These are phyloP conservation scores for Aureobasidium subglaciale DNA, from an alignment of 2,329 filamentous ascomycete species.

Conservation along the genomic window DNA sequence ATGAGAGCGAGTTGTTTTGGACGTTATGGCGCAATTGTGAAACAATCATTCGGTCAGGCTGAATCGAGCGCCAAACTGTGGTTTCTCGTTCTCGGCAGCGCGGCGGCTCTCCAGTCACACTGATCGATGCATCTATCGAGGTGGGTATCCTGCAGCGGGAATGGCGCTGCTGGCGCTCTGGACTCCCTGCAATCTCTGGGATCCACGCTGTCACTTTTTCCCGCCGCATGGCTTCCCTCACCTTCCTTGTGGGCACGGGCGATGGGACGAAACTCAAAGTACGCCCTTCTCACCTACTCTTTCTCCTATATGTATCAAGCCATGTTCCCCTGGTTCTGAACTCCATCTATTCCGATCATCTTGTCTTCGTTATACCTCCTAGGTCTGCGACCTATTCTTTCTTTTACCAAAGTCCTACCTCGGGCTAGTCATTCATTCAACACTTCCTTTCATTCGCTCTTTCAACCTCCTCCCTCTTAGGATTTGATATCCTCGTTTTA, in stretches of 20 bases:
- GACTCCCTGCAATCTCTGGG: constrained; percentile 13
- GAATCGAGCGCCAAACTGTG: neutral
- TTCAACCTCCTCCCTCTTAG: constrained; percentile 6
- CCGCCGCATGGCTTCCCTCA: neutral
- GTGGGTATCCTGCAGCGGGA: constrained; percentile 9
- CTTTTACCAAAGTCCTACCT: constrained; percentile 9
- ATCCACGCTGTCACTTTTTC: constrained; percentile 14
- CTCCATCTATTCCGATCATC: constrained; percentile 3
- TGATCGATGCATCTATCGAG: neutral
- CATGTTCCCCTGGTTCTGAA: constrained; percentile 2
- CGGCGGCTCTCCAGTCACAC: constrained; percentile 7
- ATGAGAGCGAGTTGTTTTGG: neutral
- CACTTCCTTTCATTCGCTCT: constrained; percentile 9
- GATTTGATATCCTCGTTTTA: constrained; percentile 15
- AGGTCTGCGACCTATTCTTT: constrained; percentile 17
- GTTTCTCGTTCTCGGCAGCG: constrained; percentile 3
- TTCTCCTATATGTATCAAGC: constrained; percentile 14
- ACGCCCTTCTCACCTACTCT: constrained; percentile 12
- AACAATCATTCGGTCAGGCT: constrained; percentile 3
- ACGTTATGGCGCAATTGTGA: constrained; percentile 10
- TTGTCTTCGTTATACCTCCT: constrained; percentile 6
- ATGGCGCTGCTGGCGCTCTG: constrained; percentile 12
- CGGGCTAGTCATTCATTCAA: constrained; percentile 10
- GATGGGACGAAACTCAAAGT: constrained; percentile 6
- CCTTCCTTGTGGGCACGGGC: constrained; percentile 6